phyloP scores from a whole-genome alignment of 2,329 filamentous ascomycete genomes.

The Penicillium sp. region DNA sequence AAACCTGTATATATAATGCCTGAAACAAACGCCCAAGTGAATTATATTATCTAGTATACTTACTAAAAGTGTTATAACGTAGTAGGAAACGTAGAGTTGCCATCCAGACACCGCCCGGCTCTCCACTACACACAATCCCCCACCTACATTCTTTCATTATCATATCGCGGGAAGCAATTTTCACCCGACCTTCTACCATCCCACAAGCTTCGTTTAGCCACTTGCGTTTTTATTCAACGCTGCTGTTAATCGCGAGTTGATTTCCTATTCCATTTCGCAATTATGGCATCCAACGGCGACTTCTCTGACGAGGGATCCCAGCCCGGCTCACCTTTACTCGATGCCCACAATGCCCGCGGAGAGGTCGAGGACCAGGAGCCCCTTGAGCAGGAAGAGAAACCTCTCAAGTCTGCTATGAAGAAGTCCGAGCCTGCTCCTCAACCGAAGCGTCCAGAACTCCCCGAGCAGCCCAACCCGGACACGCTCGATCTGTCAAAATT shows the following conservation, averaged over 20 bases:
- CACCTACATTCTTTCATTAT: constrained; percentile 28
- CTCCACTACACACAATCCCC: constrained; percentile 34
- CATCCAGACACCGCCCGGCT: constrained; percentile 27
- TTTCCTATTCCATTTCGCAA: constrained; percentile 27
- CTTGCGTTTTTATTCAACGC: constrained; percentile 14
- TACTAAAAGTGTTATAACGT: neutral
- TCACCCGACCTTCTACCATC: constrained; percentile 23
- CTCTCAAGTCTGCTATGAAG: constrained; percentile 78
- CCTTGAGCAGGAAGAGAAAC: constrained; percentile 52
- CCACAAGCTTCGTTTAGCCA: constrained; percentile 3
- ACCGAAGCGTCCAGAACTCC: constrained; percentile 57
- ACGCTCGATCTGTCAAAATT: constrained; percentile 74
- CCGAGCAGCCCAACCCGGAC: constrained; percentile 86
- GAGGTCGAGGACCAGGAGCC: constrained; percentile 70
- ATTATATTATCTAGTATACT: neutral
- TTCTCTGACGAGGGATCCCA: constrained; percentile 48
- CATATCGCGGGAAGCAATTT: constrained; percentile 33
- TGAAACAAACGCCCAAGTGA: neutral
- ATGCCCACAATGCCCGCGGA: constrained; percentile 50
- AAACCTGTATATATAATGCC: neutral
- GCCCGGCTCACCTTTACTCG: constrained; percentile 46
- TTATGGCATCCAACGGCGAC: constrained; percentile 50
- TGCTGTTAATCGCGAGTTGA: constrained; percentile 13
- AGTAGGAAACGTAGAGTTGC: constrained; percentile 5
- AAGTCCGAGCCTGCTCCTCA: constrained; percentile 53